A percentile compares a stretch with the other conserved stretches of the same genome.
Conservation (phyloP, 352 stramenopile genomes). For the Globisporangium cylindrosporum region DNA sequence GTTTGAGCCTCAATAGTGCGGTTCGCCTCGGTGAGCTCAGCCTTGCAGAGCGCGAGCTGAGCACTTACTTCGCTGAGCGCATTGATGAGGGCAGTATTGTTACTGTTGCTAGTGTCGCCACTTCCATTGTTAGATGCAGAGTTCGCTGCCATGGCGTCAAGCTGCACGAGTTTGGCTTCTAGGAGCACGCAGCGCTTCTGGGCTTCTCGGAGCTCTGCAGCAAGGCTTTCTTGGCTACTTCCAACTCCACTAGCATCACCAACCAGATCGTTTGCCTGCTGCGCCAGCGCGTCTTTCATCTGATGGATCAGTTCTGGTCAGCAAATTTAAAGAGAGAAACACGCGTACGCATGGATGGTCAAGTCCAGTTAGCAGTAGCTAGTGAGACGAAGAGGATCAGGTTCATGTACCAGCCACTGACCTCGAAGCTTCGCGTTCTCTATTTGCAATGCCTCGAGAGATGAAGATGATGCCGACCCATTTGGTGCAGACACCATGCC, state of each 20-base stretch:
- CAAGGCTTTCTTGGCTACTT: slow-evolving; percentile 10
- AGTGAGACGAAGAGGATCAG: background rate
- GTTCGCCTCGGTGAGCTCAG: slow-evolving; percentile 44
- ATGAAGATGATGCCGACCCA: background rate
- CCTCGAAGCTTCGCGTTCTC: slow-evolving; percentile 63
- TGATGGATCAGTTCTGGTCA: slow-evolving; percentile 60
- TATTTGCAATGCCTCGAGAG: slow-evolving; percentile 28
- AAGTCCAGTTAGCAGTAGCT: background rate
- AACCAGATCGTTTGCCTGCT: slow-evolving; percentile 35
- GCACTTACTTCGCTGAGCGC: slow-evolving; percentile 11
- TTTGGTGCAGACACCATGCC: slow-evolving; percentile 11
- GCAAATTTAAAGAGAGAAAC: background rate
- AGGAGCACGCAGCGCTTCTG: slow-evolving; percentile 43
- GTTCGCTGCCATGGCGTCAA: slow-evolving; percentile 6
- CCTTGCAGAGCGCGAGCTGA: slow-evolving; percentile 40
- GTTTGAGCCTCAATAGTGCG: slow-evolving; percentile 38
- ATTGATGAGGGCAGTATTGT: slow-evolving; percentile 6
- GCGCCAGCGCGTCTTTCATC: slow-evolving; percentile 65
- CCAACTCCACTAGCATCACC: background rate
- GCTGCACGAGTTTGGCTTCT: slow-evolving; percentile 38
- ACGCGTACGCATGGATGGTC: background rate
- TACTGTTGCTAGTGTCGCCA: background rate
- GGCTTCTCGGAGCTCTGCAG: slow-evolving; percentile 25
- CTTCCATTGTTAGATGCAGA: background rate
- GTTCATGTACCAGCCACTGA: background rate